Conservation (phyloP, 2,329 filamentous ascomycete genomes). For the Coniochaeta pulveracea region DNA sequence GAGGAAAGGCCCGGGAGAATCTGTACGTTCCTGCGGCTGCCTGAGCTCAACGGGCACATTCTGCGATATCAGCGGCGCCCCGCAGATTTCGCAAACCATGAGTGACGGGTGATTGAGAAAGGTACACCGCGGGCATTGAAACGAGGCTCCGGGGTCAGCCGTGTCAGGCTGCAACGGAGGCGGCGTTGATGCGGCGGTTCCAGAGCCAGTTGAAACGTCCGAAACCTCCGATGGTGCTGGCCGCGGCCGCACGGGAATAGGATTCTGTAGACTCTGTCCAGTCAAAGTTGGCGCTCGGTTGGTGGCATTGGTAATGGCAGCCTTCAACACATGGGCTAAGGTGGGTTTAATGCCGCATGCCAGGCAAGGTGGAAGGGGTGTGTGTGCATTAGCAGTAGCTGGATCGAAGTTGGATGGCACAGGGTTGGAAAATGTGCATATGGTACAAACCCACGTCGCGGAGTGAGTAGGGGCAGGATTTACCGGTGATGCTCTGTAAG, state of each 20-base stretch:
- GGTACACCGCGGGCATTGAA: slow-evolving; percentile 77
- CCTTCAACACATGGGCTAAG: slow-evolving; percentile 72
- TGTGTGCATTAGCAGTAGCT: slow-evolving; percentile 65
- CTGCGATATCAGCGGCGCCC: slow-evolving; percentile 56
- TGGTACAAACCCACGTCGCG: slow-evolving; percentile 90
- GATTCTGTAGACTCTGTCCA: slow-evolving; percentile 11
- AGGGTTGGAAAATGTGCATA: slow-evolving; percentile 90
- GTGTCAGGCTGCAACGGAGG: slow-evolving; percentile 7
- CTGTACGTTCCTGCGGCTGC: slow-evolving; percentile 39
- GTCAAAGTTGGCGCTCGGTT: slow-evolving; percentile 31
- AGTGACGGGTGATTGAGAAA: slow-evolving; percentile 89
- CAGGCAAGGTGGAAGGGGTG: slow-evolving; percentile 73
- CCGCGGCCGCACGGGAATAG: slow-evolving; percentile 20
- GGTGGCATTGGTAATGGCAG: slow-evolving; percentile 65
- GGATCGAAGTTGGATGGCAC: slow-evolving; percentile 92
- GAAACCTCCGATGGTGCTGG: too few relatives aligned
- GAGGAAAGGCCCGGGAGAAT: slow-evolving; percentile 69
- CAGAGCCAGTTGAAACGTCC: slow-evolving; percentile 8
- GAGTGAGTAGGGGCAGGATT: slow-evolving; percentile 38
- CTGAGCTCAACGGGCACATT: slow-evolving; percentile 27
- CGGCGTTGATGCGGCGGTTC: slow-evolving; percentile 7
- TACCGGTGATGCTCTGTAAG: slow-evolving; percentile 28
- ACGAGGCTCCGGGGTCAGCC: slow-evolving; percentile 26
- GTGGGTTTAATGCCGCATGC: slow-evolving; percentile 91
- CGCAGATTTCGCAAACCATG: slow-evolving; percentile 81